Base-by-base conservation (phyloP, 108 stramenopile genomes). In the Parmales sp. region DNA sequence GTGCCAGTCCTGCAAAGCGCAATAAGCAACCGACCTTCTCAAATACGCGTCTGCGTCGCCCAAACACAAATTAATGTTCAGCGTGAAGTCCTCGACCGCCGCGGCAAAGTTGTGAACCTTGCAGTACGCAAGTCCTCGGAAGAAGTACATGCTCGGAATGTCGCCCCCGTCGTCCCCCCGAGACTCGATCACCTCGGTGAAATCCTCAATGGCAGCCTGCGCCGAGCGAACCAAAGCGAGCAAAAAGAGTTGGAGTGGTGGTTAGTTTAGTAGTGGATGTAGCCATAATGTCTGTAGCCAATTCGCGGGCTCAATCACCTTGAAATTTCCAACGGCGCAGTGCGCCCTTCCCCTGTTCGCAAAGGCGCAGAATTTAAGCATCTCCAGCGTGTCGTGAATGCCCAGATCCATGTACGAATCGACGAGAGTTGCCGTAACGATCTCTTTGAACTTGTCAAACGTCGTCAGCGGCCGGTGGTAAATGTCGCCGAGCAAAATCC, bases 101-200 rank as follows among this genome's bases (percentile, higher is more conserved):
- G 18, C 20, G 54, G 13, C 20, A 11, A 11, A 60, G 20, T 28
- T 13, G 54, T 60, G 54, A 7, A 34, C 11, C 26, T 34, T 28
- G 54, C 54, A 60, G 54, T 60, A 60, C 13, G 54, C 20, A 16
- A 34, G 29, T 20, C 54, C 54, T 16, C 54, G 29, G 54, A 60
- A 60, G 28, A 60, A 60, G 54, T 60, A 6, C 54, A 60, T 60
- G 26, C 31, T 34, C 13, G 54, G 54, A 20, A 60, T 34, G 54
- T 60, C 54, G n/a, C n/a, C n/a, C 3, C 29, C 26, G 54, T 34
- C n/a, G 31, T 60, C 54, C 26, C 54, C 54, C 54, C 54, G 26
- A 16, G n/a, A 19, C 54, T 60, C 54, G 9, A 60, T 60, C 1
- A 60, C 54, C 28, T 60, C 54, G 13, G 54, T 60, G 54, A 60